Evolutionary conservation across 169 alveolate genomes (phyloP).

Genomic region (Cryptosporidium ryanae): DNA sequence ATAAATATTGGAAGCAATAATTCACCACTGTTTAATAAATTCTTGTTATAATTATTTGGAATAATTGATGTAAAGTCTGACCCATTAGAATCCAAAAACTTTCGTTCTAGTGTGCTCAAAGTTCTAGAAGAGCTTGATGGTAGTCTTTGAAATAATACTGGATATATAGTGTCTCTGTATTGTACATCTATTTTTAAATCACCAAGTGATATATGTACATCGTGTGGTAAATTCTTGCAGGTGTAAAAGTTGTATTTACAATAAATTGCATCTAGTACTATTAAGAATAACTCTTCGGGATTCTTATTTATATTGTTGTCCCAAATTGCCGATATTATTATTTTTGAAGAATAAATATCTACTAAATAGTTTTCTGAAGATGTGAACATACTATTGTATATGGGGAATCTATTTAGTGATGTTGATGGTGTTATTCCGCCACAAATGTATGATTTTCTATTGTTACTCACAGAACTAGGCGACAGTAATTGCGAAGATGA

Average conservation of each 20-base stretch:
- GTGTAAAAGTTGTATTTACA: slow-evolving; percentile 7
- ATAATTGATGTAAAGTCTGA: slow-evolving; percentile 27
- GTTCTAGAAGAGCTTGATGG: slow-evolving; percentile 74
- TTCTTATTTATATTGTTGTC: slow-evolving; percentile 23
- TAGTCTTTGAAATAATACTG: slow-evolving; percentile 60
- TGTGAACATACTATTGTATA: background rate
- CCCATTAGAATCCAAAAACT: slow-evolving; percentile 33
- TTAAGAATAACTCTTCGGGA: slow-evolving; percentile 60
- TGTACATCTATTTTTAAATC: slow-evolving; percentile 46
- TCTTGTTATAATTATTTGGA: background rate
- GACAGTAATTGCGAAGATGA: slow-evolving; percentile 20
- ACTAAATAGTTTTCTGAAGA: slow-evolving; percentile 8
- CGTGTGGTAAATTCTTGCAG: slow-evolving; percentile 2
- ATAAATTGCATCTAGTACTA: slow-evolving; percentile 6
- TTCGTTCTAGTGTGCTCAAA: slow-evolving; percentile 39
- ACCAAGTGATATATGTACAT: slow-evolving; percentile 42
- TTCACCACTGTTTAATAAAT: background rate
- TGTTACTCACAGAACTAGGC: background rate
- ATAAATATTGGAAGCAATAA: slow-evolving; percentile 29
- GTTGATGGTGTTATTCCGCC: background rate
- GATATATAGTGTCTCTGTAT: slow-evolving; percentile 59
- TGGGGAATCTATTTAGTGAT: slow-evolving; percentile 23
- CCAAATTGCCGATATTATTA: slow-evolving; percentile 37
- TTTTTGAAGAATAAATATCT: slow-evolving; percentile 22
- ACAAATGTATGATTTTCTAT: background rate